Percentiles rank a stretch among this genome's conserved stretches.
phyloP scores from a whole-genome alignment of 1,284 basidiomycete genomes.

The Trametes polyzona region DNA sequence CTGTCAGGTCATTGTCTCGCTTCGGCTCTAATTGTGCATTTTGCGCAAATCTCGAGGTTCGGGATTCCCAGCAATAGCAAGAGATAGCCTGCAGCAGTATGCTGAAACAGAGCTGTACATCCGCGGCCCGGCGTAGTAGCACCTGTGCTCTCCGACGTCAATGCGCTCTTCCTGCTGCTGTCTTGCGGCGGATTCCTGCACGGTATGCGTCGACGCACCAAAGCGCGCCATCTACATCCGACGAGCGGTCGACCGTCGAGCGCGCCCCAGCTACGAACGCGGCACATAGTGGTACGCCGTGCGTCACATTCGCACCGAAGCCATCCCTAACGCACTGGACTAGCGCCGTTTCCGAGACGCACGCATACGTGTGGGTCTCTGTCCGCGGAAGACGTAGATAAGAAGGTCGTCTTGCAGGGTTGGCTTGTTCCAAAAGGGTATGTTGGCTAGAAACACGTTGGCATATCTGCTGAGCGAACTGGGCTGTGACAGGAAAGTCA shows the following conservation, averaged over 20 bases:
- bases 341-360: conserved; percentile 20
- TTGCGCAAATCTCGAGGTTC: too few species aligned
- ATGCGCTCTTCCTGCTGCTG: neutral
- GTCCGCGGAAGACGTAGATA: conserved; percentile 2
- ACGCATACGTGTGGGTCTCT: conserved; percentile 24
- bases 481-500: conserved; percentile 55
- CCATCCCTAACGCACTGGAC: neutral
- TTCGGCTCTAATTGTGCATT: too few species aligned
- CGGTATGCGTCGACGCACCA: neutral
- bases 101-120: neutral
- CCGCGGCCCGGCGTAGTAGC: neutral
- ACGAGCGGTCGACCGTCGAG: neutral
- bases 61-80: neutral
- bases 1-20: neutral
- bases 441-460: neutral
- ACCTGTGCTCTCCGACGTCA: neutral
- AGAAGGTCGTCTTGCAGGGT: conserved; percentile 15
- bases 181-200: neutral
- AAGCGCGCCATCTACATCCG: neutral
- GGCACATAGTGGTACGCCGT: neutral
- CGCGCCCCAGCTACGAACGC: neutral
- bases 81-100: neutral
- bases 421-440: conserved; percentile 25
- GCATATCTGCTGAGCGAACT: neutral
- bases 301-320: neutral